These are phyloP conservation scores for Lycium barbarum DNA, from an alignment of 257 asterid species.

Conservation along the genomic window DNA sequence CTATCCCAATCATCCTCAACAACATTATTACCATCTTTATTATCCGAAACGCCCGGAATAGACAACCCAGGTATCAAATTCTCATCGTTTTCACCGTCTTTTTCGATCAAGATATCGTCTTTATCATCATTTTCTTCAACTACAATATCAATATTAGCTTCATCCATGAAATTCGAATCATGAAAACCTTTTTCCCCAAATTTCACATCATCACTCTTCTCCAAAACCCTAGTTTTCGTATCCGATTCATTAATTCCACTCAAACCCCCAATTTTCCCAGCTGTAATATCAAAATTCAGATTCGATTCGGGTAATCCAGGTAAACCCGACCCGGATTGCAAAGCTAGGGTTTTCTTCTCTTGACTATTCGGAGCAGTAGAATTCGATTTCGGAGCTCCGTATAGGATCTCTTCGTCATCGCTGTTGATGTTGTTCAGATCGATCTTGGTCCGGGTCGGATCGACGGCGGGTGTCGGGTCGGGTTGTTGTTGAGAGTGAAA, in stretches of 20 bases:
- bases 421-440: slow-evolving; percentile 63
- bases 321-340: slow-evolving; percentile 29
- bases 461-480: slow-evolving; percentile 30
- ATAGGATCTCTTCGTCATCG: slow-evolving; percentile 59
- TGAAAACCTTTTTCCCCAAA: slow-evolving; percentile 41
- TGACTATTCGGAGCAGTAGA: slow-evolving; percentile 33
- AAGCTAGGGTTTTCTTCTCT: slow-evolving; percentile 40
- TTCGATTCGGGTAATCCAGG: slow-evolving; percentile 43
- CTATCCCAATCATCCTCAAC: slow-evolving; percentile 75
- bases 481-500: slow-evolving; percentile 44
- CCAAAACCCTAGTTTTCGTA: slow-evolving; percentile 60
- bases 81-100: slow-evolving; percentile 37
- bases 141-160: slow-evolving; percentile 58
- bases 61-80: slow-evolving; percentile 55
- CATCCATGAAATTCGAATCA: slow-evolving; percentile 58
- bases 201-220: slow-evolving; percentile 49
- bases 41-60: slow-evolving; percentile 59
- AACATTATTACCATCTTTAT: slow-evolving; percentile 37
- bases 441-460: slow-evolving; percentile 46
- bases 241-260: slow-evolving; percentile 38
- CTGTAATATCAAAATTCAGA: slow-evolving; percentile 40
- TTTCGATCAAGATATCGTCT: slow-evolving; percentile 54
- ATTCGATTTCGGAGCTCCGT: slow-evolving; percentile 50
- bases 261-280: slow-evolving; percentile 31
- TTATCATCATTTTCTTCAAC: slow-evolving; percentile 70